These are phyloP conservation scores for Malassezia japonica DNA, from an alignment of 1,284 basidiomycete genomes.

Conservation along the genomic window DNA sequence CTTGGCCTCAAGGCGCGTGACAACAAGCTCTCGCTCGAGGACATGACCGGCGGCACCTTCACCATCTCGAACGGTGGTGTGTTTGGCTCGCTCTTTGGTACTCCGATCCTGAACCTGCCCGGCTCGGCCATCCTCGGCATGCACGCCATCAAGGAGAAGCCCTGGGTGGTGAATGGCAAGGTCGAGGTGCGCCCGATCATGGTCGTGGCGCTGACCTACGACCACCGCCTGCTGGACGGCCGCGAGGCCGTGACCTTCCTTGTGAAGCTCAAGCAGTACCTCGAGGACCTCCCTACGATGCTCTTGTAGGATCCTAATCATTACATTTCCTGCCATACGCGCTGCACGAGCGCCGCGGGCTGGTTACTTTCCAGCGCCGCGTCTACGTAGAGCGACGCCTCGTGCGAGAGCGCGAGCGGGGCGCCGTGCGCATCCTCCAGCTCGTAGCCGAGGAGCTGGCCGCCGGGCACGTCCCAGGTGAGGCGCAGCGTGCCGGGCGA, in stretches of 20 bases:
- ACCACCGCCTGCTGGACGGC: slow-evolving; percentile 90
- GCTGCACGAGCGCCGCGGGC: slow-evolving; percentile 10
- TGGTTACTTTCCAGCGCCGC: slow-evolving; percentile 9
- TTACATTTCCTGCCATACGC: slow-evolving; percentile 8
- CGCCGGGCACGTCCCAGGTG: slow-evolving; percentile 12
- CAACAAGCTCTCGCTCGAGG: slow-evolving; percentile 81
- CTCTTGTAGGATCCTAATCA: slow-evolving; percentile 21
- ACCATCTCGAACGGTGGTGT: slow-evolving; percentile 99
- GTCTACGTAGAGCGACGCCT: background rate
- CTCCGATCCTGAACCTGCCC: slow-evolving; percentile 85
- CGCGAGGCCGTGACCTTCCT: slow-evolving; percentile 96
- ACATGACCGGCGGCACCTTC: slow-evolving; percentile 81
- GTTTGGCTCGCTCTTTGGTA: slow-evolving; percentile 91
- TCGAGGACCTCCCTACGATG: slow-evolving; percentile 46
- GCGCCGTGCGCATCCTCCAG: slow-evolving; percentile 2
- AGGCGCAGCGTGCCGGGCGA: background rate
- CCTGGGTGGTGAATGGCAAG: slow-evolving; percentile 64
- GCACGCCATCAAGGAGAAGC: slow-evolving; percentile 89
- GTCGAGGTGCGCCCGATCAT: slow-evolving; percentile 86
- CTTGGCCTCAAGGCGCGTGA: slow-evolving; percentile 93
- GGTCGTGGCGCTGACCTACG: slow-evolving; percentile 75
- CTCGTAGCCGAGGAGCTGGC: background rate
- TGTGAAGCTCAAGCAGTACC: slow-evolving; percentile 56
- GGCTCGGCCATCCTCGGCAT: slow-evolving; percentile 90
- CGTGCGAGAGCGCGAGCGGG: background rate